Evolutionary conservation across 139 green algal species (phyloP), one percentile per base, ranked within the genome.

Genomic region (Chlorella sorokiniana): DNA sequence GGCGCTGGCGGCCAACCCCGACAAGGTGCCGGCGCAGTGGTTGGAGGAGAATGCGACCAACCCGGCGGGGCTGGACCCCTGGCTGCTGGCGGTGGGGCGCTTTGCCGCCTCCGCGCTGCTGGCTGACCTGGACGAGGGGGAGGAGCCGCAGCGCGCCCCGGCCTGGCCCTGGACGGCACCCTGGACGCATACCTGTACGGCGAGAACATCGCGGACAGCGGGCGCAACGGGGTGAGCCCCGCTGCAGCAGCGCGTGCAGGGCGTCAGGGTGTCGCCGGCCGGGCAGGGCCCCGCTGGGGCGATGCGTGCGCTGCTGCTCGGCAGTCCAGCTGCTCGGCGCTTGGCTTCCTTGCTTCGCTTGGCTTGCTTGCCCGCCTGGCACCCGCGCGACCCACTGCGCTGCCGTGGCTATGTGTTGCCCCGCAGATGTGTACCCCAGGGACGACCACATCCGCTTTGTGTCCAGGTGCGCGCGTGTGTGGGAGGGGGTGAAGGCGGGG

Each of bases 111-210:
- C 9, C 8, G 73, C 73, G 5, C 37, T 79, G 73, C 54, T 79
- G 37, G 35, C 71, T 4, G 71, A 78, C 56, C 56, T 65, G 71
- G 52, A 42, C 23, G 48, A 45, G 11, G 29, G n/a, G 3, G 70
- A 77, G 6, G 6, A 54, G 25, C 52, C 38, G 38, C 73, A n/a
- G n/a, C n/a, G n/a, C n/a, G n/a, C n/a, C n/a, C 73, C 11, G 73
- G 25, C 3, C 10, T 29, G 59, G 45, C 73, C 10, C 38, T 38
- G 37, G 25, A 40, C 4, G 73, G 54, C 38, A 79, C 54, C 9
- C 73, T 79, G 54, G 73, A 79, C n/a, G 73, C 59, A 1, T 79
- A 79, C 37, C 41, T 79, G 33, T 79, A 79, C 14, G 73, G 54
- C 8, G 73, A 79, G 54, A 77, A 77, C 16, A 44, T 77, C 22